Base-by-base conservation (phyloP, 768 basidiomycete genomes). In the Cyathus striatus region DNA sequence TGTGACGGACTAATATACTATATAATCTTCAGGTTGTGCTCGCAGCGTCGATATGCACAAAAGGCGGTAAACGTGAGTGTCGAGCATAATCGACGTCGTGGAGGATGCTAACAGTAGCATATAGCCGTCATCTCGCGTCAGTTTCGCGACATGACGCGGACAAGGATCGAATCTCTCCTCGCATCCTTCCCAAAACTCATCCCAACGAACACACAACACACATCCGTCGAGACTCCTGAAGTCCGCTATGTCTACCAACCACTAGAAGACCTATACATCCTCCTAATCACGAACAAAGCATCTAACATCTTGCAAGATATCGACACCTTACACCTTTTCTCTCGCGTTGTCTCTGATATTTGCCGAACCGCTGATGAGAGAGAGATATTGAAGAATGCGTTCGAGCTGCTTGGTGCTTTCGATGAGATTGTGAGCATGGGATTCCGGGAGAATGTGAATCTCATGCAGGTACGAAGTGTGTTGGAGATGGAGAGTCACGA, bases 291-390 rank as follows among this genome's bases (percentile, higher is more conserved):
- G 42, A 98, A 97, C 70, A 97, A 96, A 63, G 90, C 91, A 6
- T 92, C 90, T n/a, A 99, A 99, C 58, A 98, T 98, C 55, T 71
- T 99, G 27, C 96, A 96, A 69, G 96, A 98, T 62, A 95, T 98
- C 50, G 89, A 96, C 45, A 99, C 95, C 0, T 75, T 99, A 0
- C 90, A 94, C 52, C 85, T 99, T 26, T 86, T 96, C 54, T 86
- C 94, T 1, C 84, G 95, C 24, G 86, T 96, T 37, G 92, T 96
- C 12, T 92, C 92, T 2, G 92, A 95, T 62, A 65, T 94, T 63
- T 93, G 90, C 61, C 75, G 90, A 51, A 83, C 74, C 44, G 86
- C 84, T 4, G 88, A 90, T 45, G 92, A 95, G 63, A 76, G 86
- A 38, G 92, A 97, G 60, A 94, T 99, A 49, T 63, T 83, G 49